Percentiles rank a stretch among this genome's conserved stretches.
phyloP scores from a whole-genome alignment of 2,329 filamentous ascomycete genomes.

The Alternaria postmessia region DNA sequence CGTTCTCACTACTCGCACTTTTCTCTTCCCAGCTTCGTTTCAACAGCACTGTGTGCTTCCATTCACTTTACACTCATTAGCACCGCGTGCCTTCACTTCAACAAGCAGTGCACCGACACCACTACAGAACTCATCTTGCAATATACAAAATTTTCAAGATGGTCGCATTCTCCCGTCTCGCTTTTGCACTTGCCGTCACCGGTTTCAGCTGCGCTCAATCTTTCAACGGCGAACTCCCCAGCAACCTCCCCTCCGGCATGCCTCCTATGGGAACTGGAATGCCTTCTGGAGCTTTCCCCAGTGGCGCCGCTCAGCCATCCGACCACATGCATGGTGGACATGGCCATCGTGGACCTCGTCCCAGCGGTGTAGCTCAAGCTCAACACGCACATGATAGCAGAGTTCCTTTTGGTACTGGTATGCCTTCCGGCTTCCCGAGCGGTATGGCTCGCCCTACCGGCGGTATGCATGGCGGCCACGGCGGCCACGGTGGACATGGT shows the following conservation, averaged over 20 bases:
- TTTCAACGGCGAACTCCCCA: background rate
- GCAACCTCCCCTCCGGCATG: background rate
- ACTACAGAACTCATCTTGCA: background rate
- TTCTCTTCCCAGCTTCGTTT: background rate
- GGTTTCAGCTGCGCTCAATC: background rate
- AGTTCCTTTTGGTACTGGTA: background rate
- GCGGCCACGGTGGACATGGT: background rate
- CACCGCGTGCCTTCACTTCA: background rate
- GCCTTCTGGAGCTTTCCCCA: background rate
- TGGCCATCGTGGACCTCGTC: background rate
- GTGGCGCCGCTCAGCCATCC: background rate
- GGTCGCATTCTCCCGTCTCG: background rate
- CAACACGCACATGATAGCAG: background rate
- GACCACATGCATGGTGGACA: background rate
- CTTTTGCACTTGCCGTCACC: background rate
- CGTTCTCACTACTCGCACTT: background rate
- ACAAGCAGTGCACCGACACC: background rate
- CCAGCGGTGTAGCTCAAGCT: background rate
- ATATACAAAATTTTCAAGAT: background rate
- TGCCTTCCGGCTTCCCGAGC: background rate
- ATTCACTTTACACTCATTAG: background rate
- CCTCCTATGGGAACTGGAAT: background rate
- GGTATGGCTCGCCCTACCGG: background rate
- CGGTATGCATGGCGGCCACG: background rate
- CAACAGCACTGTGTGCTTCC: background rate